phyloP scores from a whole-genome alignment of 805 yeast species.

The Myxozyma lipomycoides region DNA sequence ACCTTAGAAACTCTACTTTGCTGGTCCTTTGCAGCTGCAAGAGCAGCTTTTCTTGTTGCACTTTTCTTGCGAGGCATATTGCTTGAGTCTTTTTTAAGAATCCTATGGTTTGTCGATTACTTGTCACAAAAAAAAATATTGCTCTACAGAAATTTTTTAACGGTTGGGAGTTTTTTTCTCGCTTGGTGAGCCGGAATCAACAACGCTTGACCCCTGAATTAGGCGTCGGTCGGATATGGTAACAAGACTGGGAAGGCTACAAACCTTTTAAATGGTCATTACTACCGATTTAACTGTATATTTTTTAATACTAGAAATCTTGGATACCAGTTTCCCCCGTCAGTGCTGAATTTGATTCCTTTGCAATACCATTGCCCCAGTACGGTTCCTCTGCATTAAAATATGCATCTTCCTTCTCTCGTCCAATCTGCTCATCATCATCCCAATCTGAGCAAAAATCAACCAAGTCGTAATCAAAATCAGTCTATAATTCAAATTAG shows the following conservation, averaged over 20 bases:
- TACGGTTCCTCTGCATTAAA: slow-evolving; percentile 23
- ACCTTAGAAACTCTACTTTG: too few species aligned
- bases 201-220: too few species aligned
- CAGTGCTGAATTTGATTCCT: background rate
- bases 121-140: too few species aligned
- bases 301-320: slow-evolving; percentile 12
- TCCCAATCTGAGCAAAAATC: slow-evolving; percentile 23
- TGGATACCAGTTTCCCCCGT: slow-evolving; percentile 23
- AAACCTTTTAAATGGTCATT: too few species aligned
- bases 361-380: slow-evolving; percentile 5
- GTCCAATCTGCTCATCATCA: slow-evolving; percentile 13
- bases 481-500: slow-evolving; percentile 8
- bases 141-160: too few species aligned
- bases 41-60: background rate
- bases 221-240: too few species aligned
- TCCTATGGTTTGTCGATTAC: too few species aligned
- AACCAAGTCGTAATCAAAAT: slow-evolving; percentile 20
- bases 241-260: too few species aligned
- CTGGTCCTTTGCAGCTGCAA: background rate
- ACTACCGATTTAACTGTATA: too few species aligned
- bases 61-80: background rate
- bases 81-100: too few species aligned
- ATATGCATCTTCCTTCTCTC: slow-evolving; percentile 21
- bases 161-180: too few species aligned
- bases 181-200: too few species aligned